Percentiles rank a stretch among this genome's conserved stretches.
Conservation (phyloP, 1,284 basidiomycete genomes). For the Chiua sp. region DNA sequence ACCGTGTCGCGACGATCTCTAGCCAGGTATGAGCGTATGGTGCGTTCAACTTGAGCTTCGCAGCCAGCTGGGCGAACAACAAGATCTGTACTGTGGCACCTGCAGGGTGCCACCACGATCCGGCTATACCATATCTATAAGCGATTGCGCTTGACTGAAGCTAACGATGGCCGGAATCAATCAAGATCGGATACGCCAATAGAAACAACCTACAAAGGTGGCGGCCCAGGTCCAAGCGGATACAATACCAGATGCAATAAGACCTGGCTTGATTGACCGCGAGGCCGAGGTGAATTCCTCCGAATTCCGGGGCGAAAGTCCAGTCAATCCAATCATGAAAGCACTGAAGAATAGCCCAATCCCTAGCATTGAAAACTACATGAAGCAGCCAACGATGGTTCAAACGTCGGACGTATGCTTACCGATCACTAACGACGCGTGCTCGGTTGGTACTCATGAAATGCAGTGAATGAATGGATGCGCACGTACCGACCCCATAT, state of each 20-base stretch:
- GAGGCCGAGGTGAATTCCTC: slow-evolving; percentile 89
- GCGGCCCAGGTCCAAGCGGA: slow-evolving; percentile 88
- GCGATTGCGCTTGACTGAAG: slow-evolving; percentile 81
- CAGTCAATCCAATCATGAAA: slow-evolving; percentile 76
- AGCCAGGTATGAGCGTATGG: slow-evolving; percentile 65
- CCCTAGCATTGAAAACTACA: slow-evolving; percentile 44
- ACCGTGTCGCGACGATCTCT: slow-evolving; percentile 66
- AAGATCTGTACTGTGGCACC: slow-evolving; percentile 76
- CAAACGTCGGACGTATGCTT: slow-evolving; percentile 20
- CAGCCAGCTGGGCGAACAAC: slow-evolving; percentile 75
- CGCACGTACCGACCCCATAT: slow-evolving; percentile 85
- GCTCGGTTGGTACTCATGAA: neutral
- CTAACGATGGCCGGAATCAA: slow-evolving; percentile 35
- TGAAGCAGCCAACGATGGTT: neutral
- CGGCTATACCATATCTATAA: slow-evolving; percentile 82
- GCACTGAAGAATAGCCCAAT: slow-evolving; percentile 85
- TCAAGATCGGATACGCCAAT: neutral
- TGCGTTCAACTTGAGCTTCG: slow-evolving; percentile 76
- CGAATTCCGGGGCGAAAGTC: slow-evolving; percentile 72
- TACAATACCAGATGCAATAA: slow-evolving; percentile 91
- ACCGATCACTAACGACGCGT: slow-evolving; percentile 51
- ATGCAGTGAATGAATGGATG: neutral
- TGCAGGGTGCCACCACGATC: slow-evolving; percentile 76
- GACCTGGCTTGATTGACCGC: slow-evolving; percentile 83
- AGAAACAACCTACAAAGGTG: slow-evolving; percentile 52